Evolutionary conservation across 148 eudicot species (phyloP).

Genomic region (Rhododendron molle): DNA sequence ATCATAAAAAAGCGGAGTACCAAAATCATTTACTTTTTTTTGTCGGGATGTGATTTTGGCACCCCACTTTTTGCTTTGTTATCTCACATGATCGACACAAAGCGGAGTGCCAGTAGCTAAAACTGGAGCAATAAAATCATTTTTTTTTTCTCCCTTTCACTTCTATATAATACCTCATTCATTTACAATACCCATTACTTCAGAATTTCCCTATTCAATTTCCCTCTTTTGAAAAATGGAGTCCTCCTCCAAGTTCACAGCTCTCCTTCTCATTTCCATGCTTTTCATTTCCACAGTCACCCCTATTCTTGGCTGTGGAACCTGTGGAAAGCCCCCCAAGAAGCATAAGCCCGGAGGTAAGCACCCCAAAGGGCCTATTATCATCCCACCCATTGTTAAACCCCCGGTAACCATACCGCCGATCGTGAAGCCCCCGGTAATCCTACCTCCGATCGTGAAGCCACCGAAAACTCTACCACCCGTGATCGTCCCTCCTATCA

Average conservation of each 20-base stretch:
- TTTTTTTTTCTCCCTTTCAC: not conserved
- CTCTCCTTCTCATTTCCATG: slow-evolving; percentile 64
- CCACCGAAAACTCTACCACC: slow-evolving; percentile 22
- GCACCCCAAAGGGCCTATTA: slow-evolving; percentile 22
- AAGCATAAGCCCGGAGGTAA: slow-evolving; percentile 17
- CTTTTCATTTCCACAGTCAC: slow-evolving; percentile 51
- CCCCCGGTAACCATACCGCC: slow-evolving; percentile 29
- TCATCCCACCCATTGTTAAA: slow-evolving; percentile 21
- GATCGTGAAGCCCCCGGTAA: not conserved
- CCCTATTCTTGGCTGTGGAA: slow-evolving; percentile 55
- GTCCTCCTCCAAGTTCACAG: slow-evolving; percentile 43
- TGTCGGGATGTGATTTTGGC: too few relatives aligned
- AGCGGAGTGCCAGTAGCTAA: too few relatives aligned
- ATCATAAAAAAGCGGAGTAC: too few relatives aligned
- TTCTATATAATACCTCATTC: not conserved
- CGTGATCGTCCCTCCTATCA: slow-evolving; percentile 19
- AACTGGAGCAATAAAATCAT: not conserved
- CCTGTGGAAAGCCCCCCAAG: slow-evolving; percentile 42
- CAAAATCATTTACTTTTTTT: too few relatives aligned
- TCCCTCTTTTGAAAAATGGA: slow-evolving; percentile 34
- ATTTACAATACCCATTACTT: not conserved
- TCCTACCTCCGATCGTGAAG: not conserved
- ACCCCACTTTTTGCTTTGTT: too few relatives aligned
- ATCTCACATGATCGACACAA: too few relatives aligned
- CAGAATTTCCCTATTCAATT: not conserved